These are phyloP conservation scores for Mollisiaceae sp. DNA, from an alignment of 2,329 filamentous ascomycete genomes.

Conservation along the genomic window DNA sequence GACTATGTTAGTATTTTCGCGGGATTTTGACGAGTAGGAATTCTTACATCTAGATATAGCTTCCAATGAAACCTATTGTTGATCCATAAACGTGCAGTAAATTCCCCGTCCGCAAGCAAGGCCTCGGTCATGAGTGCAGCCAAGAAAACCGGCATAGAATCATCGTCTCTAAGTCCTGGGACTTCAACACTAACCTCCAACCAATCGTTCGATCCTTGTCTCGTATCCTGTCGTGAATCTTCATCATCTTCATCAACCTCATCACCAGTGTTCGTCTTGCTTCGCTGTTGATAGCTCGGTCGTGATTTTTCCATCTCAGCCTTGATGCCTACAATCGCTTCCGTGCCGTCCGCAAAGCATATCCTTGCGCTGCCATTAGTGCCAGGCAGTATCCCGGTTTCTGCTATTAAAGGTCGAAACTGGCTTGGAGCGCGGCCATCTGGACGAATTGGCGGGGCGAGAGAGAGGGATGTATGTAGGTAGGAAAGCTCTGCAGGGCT, in stretches of 20 bases:
- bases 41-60: constrained; percentile 86
- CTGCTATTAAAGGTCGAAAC: constrained; percentile 88
- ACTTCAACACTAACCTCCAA: constrained; percentile 92
- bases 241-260: constrained; percentile 37
- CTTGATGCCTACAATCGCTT: constrained; percentile 95
- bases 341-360: constrained; percentile 92
- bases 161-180: constrained; percentile 88
- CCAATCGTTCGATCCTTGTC: constrained; percentile 69
- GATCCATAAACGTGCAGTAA: constrained; percentile 78
- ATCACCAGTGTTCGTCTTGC: constrained; percentile 33
- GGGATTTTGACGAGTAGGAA: not conserved
- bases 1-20: constrained; percentile 16
- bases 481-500: constrained; percentile 97
- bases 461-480: constrained; percentile 84
- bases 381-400: constrained; percentile 86
- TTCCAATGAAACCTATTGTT: constrained; percentile 96
- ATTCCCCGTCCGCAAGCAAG: constrained; percentile 72
- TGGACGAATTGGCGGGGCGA: constrained; percentile 83
- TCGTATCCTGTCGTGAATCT: constrained; percentile 38
- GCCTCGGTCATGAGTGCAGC: constrained; percentile 89
- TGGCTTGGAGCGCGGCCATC: constrained; percentile 83
- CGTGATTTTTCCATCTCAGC: constrained; percentile 84
- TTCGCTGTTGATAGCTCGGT: constrained; percentile 33
- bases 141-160: constrained; percentile 85
- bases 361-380: constrained; percentile 93